Percentiles rank a stretch among this genome's conserved stretches.
These are phyloP conservation scores for Sphaerobolus stellatus DNA, from an alignment of 1,284 basidiomycete species.

Conservation along the genomic window DNA sequence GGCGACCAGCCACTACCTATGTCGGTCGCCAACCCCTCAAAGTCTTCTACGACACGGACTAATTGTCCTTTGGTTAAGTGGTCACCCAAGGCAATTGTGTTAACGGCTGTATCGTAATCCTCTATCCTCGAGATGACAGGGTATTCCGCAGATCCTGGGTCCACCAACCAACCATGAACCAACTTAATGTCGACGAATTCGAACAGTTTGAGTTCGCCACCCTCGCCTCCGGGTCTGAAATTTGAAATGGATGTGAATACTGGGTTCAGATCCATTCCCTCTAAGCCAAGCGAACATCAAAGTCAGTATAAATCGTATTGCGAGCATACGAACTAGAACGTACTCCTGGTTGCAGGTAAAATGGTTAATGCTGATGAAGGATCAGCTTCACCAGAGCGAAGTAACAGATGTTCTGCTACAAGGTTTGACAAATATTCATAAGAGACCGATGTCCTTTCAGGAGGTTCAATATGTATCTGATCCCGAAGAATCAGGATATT, in stretches of 20 bases:
- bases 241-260: constrained; percentile 66
- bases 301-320: constrained; percentile 11
- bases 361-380: constrained; percentile 78
- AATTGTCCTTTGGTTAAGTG: constrained; percentile 65
- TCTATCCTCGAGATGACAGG: constrained; percentile 48
- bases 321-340: constrained; percentile 25
- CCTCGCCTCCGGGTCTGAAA: constrained; percentile 62
- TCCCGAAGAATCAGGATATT: constrained; percentile 83
- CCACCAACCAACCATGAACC: constrained; percentile 91
- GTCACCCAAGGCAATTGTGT: constrained; percentile 74
- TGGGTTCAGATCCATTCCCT: constrained; percentile 85
- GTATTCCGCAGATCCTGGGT: constrained; percentile 66
- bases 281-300: constrained; percentile 34
- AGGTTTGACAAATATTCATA: constrained; percentile 83
- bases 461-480: constrained; percentile 68
- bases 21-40: neutral
- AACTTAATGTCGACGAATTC: constrained; percentile 77
- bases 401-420: constrained; percentile 79
- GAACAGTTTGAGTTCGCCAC: constrained; percentile 81
- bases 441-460: constrained; percentile 65
- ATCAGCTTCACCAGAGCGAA: constrained; percentile 57
- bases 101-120: constrained; percentile 73
- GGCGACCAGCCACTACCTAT: constrained; percentile 34
- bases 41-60: constrained; percentile 39
- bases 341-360: constrained; percentile 81